Percentiles rank a stretch among this genome's conserved stretches.
phyloP scores from a whole-genome alignment of 2,329 filamentous ascomycete species.

The Calonectria leucothoes region DNA sequence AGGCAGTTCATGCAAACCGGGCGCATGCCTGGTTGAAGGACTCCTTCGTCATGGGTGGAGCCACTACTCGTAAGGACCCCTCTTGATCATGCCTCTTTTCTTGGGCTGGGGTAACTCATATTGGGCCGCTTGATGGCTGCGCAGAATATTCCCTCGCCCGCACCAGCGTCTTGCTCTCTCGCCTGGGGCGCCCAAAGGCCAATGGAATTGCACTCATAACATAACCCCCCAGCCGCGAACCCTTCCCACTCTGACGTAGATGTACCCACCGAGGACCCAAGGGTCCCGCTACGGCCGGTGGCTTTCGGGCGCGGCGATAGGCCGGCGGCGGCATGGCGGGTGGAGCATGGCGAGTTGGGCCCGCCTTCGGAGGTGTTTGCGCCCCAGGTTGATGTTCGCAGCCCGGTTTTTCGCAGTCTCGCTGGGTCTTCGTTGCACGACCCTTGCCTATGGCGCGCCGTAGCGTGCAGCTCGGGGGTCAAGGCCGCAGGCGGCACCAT shows the following conservation, averaged over 20 bases:
- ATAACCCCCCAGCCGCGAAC: neutral
- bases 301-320: slow-evolving; percentile 35
- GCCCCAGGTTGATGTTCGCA: neutral
- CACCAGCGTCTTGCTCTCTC: neutral
- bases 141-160: neutral
- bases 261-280: slow-evolving; percentile 28
- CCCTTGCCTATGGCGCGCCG: neutral
- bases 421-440: neutral
- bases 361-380: slow-evolving; percentile 18
- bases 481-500: neutral
- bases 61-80: neutral
- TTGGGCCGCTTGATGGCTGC: neutral
- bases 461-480: neutral
- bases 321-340: slow-evolving; percentile 18
- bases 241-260: slow-evolving; percentile 35
- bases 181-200: slow-evolving; percentile 12
- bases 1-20: slow-evolving; percentile 7
- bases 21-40: neutral
- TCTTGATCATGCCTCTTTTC: neutral
- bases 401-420: neutral
- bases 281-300: slow-evolving; percentile 26
- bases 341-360: slow-evolving; percentile 6
- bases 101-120: neutral
- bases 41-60: slow-evolving; percentile 9
- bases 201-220: neutral